These are phyloP conservation scores for Ampelomyces quisqualis DNA, from an alignment of 2,329 filamentous ascomycete genomes.

Conservation along the genomic window DNA sequence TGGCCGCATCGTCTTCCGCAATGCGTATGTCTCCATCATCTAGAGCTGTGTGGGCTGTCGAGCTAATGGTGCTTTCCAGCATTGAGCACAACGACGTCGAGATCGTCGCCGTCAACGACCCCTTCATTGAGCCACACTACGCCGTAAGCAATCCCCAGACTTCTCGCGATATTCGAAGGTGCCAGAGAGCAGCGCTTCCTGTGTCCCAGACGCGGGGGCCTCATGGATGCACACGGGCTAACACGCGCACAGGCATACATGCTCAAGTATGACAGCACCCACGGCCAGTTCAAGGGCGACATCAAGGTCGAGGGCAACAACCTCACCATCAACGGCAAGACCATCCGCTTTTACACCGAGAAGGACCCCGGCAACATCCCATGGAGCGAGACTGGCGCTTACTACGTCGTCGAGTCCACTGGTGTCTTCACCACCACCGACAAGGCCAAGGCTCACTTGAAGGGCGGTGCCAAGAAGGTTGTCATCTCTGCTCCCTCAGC, in stretches of 20 bases:
- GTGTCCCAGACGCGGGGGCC: background rate
- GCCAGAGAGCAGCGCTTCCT: background rate
- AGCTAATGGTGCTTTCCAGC: conserved; percentile 47
- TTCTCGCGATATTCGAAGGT: background rate
- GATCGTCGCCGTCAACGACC: conserved; percentile 97
- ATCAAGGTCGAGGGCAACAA: conserved; percentile 71
- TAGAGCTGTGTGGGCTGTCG: conserved; percentile 2
- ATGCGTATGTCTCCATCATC: conserved; percentile 64
- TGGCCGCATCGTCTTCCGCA: conserved; percentile 98
- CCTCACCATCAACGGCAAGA: conserved; percentile 91
- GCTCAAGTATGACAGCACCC: conserved; percentile 98
- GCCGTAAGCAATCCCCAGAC: conserved; percentile 67
- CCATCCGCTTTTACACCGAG: conserved; percentile 91
- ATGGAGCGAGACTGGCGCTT: conserved; percentile 82
- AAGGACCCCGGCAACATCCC: conserved; percentile 85
- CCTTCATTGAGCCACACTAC: conserved; percentile 97
- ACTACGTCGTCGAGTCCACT: conserved; percentile 96
- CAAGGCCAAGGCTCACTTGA: conserved; percentile 91
- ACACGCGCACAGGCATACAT: conserved; percentile 78
- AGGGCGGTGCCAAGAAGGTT: conserved; percentile 96
- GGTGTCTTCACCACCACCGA: conserved; percentile 99
- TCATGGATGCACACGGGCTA: conserved; percentile 18
- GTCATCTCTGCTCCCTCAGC: conserved; percentile 82
- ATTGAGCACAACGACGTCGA: conserved; percentile 86
- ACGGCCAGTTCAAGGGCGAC: conserved; percentile 94